Evolutionary conservation across 2,329 filamentous ascomycete species (phyloP).

Genomic region (Chaetoscypha palmicola): DNA sequence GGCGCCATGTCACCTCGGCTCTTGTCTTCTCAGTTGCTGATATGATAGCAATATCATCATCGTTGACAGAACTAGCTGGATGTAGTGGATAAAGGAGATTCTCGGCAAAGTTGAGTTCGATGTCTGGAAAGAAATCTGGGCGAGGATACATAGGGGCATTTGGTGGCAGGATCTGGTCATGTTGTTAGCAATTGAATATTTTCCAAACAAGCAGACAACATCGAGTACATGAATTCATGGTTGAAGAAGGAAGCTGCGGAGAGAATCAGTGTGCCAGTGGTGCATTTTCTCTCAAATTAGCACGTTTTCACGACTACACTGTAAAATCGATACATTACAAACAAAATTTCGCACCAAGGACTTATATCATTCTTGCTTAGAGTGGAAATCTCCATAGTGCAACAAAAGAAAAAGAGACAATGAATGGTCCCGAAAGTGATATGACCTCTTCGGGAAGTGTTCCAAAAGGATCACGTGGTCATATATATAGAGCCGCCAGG

Average conservation of each 20-base stretch:
- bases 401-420: no score
- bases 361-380: no score
- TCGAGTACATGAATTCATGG: neutral
- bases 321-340: no score
- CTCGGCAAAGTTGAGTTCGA: conserved; percentile 85
- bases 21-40: conserved; percentile 66
- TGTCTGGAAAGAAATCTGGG: conserved; percentile 74
- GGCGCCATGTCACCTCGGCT: conserved; percentile 62
- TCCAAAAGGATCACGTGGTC: no score
- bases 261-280: neutral
- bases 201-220: neutral
- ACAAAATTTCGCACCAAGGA: no score
- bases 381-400: no score
- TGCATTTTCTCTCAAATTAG: no score
- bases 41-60: conserved; percentile 55
- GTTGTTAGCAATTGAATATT: neutral
- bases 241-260: neutral
- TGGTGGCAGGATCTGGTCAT: conserved; percentile 56
- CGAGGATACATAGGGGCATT: conserved; percentile 73
- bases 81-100: conserved; percentile 78
- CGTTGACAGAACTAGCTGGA: conserved; percentile 40
- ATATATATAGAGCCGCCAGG: no score
- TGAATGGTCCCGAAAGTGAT: no score
- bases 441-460: no score
- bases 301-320: no score